phyloP scores from a whole-genome alignment of 768 basidiomycete genomes.

The Rhodotorula graminis region DNA sequence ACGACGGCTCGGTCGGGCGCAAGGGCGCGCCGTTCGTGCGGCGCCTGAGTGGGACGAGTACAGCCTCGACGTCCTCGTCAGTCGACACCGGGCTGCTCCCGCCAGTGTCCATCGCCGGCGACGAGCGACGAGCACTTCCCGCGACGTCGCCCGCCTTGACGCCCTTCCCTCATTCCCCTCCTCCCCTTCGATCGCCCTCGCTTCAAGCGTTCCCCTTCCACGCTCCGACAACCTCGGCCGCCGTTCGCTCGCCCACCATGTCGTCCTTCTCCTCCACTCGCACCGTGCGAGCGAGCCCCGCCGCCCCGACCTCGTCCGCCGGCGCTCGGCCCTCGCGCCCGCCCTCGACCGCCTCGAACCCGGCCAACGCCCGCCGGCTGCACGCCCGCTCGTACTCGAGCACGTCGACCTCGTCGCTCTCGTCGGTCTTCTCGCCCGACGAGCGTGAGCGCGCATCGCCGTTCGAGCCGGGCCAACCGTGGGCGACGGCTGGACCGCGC shows the following conservation, averaged over 20 bases:
- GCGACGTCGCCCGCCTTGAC: not conserved
- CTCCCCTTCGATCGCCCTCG: not conserved
- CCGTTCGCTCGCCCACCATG: conserved; percentile 1
- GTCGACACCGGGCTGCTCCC: conserved; percentile 3
- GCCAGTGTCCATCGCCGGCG: not conserved
- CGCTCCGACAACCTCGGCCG: not conserved
- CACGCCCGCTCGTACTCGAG: conserved; percentile 8
- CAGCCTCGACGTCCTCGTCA: not conserved
- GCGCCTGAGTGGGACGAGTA: conserved; percentile 4
- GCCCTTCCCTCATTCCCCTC: not conserved
- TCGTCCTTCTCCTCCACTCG: conserved; percentile 9
- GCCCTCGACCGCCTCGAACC: not conserved
- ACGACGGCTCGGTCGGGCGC: not conserved
- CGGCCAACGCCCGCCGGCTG: not conserved
- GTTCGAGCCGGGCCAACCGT: not conserved
- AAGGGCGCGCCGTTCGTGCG: not conserved
- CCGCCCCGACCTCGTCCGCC: not conserved
- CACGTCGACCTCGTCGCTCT: conserved; percentile 4
- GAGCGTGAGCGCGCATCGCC: not conserved
- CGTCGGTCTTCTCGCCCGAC: not conserved
- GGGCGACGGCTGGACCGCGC: not conserved
- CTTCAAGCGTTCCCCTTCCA: conserved; percentile 2
- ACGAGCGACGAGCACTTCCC: not conserved
- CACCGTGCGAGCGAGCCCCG: not conserved
- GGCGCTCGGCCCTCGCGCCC: not conserved